Conservation (phyloP, 73 alveolate genomes). For the Tetrahymena malaccensis region DNA sequence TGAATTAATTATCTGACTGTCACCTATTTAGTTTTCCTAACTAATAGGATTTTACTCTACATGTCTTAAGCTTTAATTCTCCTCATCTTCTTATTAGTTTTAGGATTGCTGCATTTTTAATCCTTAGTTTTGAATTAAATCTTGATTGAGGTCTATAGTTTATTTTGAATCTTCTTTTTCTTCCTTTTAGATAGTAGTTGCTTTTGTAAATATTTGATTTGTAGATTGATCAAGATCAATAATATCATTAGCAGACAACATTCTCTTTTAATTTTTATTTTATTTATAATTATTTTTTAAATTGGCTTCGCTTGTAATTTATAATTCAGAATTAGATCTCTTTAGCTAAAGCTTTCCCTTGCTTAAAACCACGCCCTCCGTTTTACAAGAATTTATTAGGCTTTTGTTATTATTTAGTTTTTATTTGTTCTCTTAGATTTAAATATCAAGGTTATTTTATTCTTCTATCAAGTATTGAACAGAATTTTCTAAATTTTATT, state of each 20-base stretch:
- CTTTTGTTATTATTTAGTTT: too few species aligned
- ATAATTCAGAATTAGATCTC: neutral
- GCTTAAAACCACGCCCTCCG: neutral
- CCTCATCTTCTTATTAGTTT: neutral
- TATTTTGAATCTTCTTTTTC: neutral
- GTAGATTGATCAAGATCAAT: neutral
- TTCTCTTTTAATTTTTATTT: too few species aligned
- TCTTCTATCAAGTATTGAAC: neutral
- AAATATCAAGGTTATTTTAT: too few species aligned
- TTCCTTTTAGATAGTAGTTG: neutral
- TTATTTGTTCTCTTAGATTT: neutral
- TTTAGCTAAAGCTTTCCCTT: neutral
- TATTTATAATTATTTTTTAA: too few species aligned
- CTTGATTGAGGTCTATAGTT: neutral
- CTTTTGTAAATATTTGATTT: neutral
- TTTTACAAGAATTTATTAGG: neutral
- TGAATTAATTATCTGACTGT: too few species aligned
- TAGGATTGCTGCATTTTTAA: neutral
- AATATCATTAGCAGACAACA: neutral
- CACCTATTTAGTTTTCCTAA: neutral
- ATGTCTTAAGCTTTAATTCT: neutral
- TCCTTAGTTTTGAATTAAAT: too few species aligned
- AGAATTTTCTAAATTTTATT: too few species aligned
- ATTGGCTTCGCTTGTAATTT: neutral
- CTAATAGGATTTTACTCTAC: neutral